phyloP scores from a whole-genome alignment of 140 eudicot genomes.

The Bidens hawaiensis region DNA sequence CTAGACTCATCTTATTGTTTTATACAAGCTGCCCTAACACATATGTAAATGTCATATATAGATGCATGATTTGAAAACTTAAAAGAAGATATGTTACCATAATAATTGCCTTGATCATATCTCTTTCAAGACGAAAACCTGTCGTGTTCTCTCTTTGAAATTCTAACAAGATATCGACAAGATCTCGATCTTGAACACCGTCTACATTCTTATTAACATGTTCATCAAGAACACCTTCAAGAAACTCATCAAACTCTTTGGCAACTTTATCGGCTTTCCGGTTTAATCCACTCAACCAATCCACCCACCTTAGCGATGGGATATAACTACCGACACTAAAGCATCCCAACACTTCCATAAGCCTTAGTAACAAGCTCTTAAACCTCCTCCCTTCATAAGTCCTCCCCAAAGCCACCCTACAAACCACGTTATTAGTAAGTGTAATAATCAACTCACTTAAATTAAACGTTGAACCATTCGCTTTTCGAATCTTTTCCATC shows the following conservation, averaged over 20 bases:
- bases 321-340: constrained; percentile 7
- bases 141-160: not conserved
- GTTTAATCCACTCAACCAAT: not conserved
- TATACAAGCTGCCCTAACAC: too few species aligned
- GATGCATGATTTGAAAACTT: not conserved
- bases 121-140: constrained; percentile 7
- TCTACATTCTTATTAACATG: not conserved
- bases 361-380: constrained; percentile 23
- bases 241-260: constrained; percentile 1
- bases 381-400: constrained; percentile 26
- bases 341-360: constrained; percentile 1
- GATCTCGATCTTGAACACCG: constrained; percentile 16
- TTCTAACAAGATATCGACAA: too few species aligned
- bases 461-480: not conserved
- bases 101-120: constrained; percentile 4
- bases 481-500: not conserved
- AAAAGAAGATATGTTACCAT: not conserved
- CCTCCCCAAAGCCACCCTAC: constrained; percentile 39
- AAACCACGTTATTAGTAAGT: constrained; percentile 21
- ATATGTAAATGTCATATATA: not conserved
- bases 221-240: constrained; percentile 21
- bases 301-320: constrained; percentile 9
- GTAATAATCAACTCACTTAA: constrained; percentile 18
- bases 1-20: too few species aligned
- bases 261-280: constrained; percentile 1